Evolutionary conservation across 2,329 filamentous ascomycete species (phyloP), one percentile per base, ranked within the genome.

Genomic region (Cercospora zeina): DNA sequence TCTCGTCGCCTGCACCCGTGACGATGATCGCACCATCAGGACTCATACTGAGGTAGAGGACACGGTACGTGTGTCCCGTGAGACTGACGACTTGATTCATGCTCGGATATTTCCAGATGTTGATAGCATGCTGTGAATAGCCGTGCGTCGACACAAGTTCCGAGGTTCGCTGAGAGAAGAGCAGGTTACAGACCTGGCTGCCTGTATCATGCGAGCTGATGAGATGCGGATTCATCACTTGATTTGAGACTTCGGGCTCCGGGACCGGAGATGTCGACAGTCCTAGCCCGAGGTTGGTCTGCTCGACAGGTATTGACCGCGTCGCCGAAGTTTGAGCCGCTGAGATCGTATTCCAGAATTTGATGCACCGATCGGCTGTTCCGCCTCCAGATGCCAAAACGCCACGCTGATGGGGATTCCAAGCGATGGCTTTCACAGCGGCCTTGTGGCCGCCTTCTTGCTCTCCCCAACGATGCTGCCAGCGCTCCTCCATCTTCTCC

Each of bases 31-130:
- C 87, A 16, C 95, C 95, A 72, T 97, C 93, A 1, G 95, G 95
- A 73, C 93, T 97, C 92, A 97, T 97, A 33, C 93, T 93, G 57
- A 99, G 82, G 75, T 97, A 99, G 2, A 99, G 82, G 11, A 99
- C 95, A 72, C 95, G 89, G 77, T 96, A 97, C 1, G 95, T 99
- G 76, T 99, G 95, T 0, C 95, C 95, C 0, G 95, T 99, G 50
- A 99, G 81, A 68, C 91, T 96, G 42, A 91, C 93, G 8, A 99
- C 92, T 75, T 97, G 95, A 54, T 91, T 91, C 95, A 99, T 97
- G 68, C 89, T 93, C 1, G 95, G 95, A 73, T 99, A 99, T 74
- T 99, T 99, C 95, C 95, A 99, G 59, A 99, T 91, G 37, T 97
- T 93, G 70, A 99, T 97, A 76, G 97, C 95, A 75, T 99, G 97